Percentiles rank a stretch among this genome's conserved stretches.
These are phyloP conservation scores for Circinella minor DNA, from an alignment of 371 early-diverging fungal species.

Conservation along the genomic window DNA sequence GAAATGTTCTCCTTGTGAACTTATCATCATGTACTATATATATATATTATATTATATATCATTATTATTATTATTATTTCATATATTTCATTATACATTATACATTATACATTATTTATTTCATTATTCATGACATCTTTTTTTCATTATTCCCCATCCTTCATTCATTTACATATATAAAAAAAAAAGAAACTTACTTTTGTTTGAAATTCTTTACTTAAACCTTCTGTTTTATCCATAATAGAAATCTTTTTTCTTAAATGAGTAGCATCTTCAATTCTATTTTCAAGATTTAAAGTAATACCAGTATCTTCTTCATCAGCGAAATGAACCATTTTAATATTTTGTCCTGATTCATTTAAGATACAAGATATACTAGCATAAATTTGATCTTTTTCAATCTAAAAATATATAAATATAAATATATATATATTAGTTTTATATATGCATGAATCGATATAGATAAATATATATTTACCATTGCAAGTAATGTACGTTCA, in stretches of 20 bases:
- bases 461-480: constrained; percentile 47
- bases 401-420: constrained; percentile 25
- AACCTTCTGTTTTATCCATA: constrained; percentile 55
- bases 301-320: constrained; percentile 49
- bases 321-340: constrained; percentile 77
- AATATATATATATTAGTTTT: too few species aligned
- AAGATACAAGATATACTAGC: constrained; percentile 62
- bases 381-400: constrained; percentile 59
- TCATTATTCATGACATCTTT: too few species aligned
- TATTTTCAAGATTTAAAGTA: constrained; percentile 45
- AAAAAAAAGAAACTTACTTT: constrained; percentile 35
- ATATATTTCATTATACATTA: neutral
- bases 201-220: constrained; percentile 57
- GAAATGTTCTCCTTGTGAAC: constrained; percentile 33
- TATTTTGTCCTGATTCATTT: constrained; percentile 17
- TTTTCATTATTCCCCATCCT: too few species aligned
- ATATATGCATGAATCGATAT: neutral
- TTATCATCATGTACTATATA: constrained; percentile 44
- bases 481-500: constrained; percentile 53
- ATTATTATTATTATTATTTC: neutral
- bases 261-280: constrained; percentile 48
- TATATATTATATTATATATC: constrained; percentile 12
- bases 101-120: neutral
- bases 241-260: constrained; percentile 41
- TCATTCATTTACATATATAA: neutral